Evolutionary conservation across 1,139 yeast species (phyloP).

Genomic region (Saccharomyces hybrid): DNA sequence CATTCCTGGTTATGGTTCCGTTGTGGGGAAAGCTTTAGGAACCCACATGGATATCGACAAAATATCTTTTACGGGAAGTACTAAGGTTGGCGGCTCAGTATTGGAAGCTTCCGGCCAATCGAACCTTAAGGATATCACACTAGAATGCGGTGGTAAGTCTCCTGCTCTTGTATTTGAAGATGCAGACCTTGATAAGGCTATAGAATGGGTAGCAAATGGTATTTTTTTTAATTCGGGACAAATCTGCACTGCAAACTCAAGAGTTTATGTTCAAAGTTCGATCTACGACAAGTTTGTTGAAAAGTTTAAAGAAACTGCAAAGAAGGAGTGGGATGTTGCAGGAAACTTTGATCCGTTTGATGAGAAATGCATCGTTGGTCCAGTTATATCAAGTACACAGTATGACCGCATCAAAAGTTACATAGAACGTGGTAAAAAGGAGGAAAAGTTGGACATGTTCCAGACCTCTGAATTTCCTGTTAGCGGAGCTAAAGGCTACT

Average conservation of each 20-base stretch:
- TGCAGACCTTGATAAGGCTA: slow-evolving; percentile 73
- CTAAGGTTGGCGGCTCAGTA: slow-evolving; percentile 47
- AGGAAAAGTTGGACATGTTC: slow-evolving; percentile 35
- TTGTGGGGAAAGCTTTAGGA: slow-evolving; percentile 54
- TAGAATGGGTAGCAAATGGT: slow-evolving; percentile 80
- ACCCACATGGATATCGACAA: slow-evolving; percentile 50
- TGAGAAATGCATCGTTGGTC: slow-evolving; percentile 58
- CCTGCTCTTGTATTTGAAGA: slow-evolving; percentile 66
- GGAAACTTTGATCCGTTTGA: slow-evolving; percentile 41
- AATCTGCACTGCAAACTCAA: slow-evolving; percentile 83
- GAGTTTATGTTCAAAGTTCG: slow-evolving; percentile 65
- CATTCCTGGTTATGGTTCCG: slow-evolving; percentile 49
- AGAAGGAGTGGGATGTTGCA: slow-evolving; percentile 48
- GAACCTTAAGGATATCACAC: slow-evolving; percentile 62
- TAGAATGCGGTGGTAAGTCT: slow-evolving; percentile 92
- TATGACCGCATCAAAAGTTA: slow-evolving; percentile 47
- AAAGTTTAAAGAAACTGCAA: slow-evolving; percentile 42
- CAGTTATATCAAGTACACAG: slow-evolving; percentile 64
- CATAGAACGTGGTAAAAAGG: slow-evolving; percentile 58
- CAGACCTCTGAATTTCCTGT: slow-evolving; percentile 11
- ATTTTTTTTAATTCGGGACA: slow-evolving; percentile 83
- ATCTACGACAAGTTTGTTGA: slow-evolving; percentile 56
- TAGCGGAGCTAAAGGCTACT: slow-evolving; percentile 44
- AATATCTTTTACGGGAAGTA: slow-evolving; percentile 60
- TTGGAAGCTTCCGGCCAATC: slow-evolving; percentile 56